Conservation (phyloP, 2,329 filamentous ascomycete species). For the Cylindrodendrum hubeiense region DNA sequence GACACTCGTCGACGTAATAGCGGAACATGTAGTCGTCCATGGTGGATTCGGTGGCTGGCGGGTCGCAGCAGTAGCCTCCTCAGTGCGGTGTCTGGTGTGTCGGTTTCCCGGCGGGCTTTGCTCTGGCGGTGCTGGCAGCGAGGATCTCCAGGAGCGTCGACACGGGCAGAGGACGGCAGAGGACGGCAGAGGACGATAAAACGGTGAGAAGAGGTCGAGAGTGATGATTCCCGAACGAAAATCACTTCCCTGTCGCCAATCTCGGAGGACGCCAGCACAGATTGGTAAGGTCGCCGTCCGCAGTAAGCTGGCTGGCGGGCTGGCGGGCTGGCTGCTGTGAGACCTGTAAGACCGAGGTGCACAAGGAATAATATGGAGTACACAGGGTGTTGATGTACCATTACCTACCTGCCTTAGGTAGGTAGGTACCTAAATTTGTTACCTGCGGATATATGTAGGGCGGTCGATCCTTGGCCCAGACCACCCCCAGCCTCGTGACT, state of each 20-base stretch:
- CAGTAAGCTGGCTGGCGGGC: neutral
- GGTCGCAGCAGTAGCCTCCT: neutral
- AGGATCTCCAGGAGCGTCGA: too few relatives aligned
- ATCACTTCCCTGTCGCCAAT: slow-evolving; percentile 11
- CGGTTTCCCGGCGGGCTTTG: too few relatives aligned
- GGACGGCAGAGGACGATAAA: neutral
- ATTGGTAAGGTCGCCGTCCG: slow-evolving; percentile 1
- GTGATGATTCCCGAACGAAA: slow-evolving; percentile 5
- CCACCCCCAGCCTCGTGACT: slow-evolving; percentile 20
- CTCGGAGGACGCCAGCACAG: slow-evolving; percentile 16
- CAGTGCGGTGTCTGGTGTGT: neutral
- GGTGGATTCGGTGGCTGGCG: neutral
- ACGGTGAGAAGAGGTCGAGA: slow-evolving; percentile 10
- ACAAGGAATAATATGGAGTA: too few relatives aligned
- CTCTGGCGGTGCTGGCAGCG: too few relatives aligned
- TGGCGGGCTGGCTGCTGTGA: neutral
- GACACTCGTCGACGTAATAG: slow-evolving; percentile 61
- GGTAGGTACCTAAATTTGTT: too few relatives aligned
- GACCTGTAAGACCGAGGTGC: neutral
- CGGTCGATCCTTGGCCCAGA: neutral
- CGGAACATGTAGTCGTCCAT: slow-evolving; percentile 73
- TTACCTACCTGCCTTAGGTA: too few relatives aligned
- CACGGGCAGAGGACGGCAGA: neutral
- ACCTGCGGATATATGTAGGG: neutral
- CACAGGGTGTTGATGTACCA: too few relatives aligned